Conservation (phyloP, 106 monocot species). For the Chionographis japonica region DNA sequence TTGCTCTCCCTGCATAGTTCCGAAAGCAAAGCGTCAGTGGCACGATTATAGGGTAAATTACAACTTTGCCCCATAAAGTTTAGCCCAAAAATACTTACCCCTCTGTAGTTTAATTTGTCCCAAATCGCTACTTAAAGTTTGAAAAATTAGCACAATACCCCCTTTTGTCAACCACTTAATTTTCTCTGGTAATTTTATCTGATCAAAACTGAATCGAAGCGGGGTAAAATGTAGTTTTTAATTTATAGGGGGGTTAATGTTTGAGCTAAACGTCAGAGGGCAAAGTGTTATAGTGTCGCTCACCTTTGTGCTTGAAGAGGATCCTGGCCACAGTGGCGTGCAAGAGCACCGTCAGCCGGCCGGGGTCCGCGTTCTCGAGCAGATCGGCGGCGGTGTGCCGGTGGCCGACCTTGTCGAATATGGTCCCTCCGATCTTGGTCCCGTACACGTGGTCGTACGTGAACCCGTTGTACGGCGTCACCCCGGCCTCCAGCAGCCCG, state of each 20-base stretch:
- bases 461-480: constrained; percentile 62
- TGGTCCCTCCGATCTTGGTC: constrained; percentile 64
- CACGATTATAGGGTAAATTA: neutral
- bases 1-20: constrained; percentile 12
- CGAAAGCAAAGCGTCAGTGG: too few relatives aligned
- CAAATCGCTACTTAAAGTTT: too few relatives aligned
- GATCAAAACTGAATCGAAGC: too few relatives aligned
- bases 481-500: constrained; percentile 55
- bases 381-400: constrained; percentile 53
- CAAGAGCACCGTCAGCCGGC: constrained; percentile 39
- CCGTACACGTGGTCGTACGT: constrained; percentile 64
- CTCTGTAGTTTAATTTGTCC: too few relatives aligned
- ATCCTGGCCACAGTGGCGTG: constrained; percentile 41
- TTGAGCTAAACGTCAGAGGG: too few relatives aligned
- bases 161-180: too few relatives aligned
- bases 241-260: too few relatives aligned
- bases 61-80: neutral
- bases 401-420: constrained; percentile 39
- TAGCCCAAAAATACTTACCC: neutral
- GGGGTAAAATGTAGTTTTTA: too few relatives aligned
- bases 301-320: constrained; percentile 25
- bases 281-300: too few relatives aligned
- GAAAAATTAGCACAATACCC: too few relatives aligned
- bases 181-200: too few relatives aligned
- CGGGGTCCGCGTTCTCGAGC: constrained; percentile 24